These are phyloP conservation scores for Fomitopsis serialis DNA, from an alignment of 768 basidiomycete genomes.

Conservation along the genomic window DNA sequence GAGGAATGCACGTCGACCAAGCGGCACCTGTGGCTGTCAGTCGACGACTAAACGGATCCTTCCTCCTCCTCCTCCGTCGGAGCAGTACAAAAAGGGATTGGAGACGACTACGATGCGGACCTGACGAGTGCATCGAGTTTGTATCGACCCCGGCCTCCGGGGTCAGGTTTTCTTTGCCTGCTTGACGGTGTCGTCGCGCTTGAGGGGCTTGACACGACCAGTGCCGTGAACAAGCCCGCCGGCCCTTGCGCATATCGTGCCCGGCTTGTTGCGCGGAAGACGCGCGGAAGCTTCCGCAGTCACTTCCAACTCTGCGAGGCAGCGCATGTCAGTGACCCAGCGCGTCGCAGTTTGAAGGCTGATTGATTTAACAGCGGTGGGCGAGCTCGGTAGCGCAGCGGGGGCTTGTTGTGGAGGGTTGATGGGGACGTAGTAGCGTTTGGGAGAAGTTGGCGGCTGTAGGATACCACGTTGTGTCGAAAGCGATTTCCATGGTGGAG, in stretches of 20 bases:
- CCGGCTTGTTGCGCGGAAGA: conserved; percentile 28
- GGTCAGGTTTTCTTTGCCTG: conserved; percentile 15
- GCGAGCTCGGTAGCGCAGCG: conserved; percentile 35
- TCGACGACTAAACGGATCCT: too few relatives aligned
- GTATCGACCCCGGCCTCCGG: conserved; percentile 5
- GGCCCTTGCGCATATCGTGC: conserved; percentile 30
- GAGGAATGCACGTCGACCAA: conserved; percentile 47
- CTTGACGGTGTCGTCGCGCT: conserved; percentile 27
- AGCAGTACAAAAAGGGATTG: conserved; percentile 83
- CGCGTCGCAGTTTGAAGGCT: not conserved
- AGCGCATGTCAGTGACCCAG: conserved; percentile 10
- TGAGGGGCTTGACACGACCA: conserved; percentile 53
- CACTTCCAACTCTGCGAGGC: conserved; percentile 24
- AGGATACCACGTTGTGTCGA: conserved; percentile 83
- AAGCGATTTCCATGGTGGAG: conserved; percentile 21
- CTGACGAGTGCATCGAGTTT: conserved; percentile 20
- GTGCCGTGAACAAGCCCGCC: conserved; percentile 64
- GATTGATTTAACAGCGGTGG: conserved; percentile 33
- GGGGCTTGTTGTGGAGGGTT: conserved; percentile 24
- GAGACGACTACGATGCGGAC: conserved; percentile 66
- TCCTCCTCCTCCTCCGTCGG: too few relatives aligned
- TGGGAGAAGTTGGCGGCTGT: conserved; percentile 77
- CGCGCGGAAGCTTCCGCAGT: conserved; percentile 20
- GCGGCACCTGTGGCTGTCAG: too few relatives aligned
- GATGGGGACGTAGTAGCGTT: conserved; percentile 52